These are phyloP conservation scores for Solanum hybrid DNA, from an alignment of 305 asterid genomes.

Conservation along the genomic window DNA sequence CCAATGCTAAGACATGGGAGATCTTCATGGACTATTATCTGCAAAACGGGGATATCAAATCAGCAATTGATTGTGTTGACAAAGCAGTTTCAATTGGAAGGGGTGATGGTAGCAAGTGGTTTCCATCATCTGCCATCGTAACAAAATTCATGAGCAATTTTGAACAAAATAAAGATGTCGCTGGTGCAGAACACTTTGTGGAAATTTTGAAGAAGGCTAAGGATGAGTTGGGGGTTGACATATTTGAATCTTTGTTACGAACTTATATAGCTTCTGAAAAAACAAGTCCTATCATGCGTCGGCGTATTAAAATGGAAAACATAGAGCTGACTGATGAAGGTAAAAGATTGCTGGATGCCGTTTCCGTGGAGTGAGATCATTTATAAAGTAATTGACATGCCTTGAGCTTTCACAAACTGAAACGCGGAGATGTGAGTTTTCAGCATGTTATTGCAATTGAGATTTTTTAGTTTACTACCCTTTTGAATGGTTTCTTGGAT, in stretches of 20 bases:
- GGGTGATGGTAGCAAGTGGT: slow-evolving; percentile 59
- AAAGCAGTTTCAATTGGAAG: slow-evolving; percentile 50
- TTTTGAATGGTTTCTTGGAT: neutral
- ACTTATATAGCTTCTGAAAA: slow-evolving; percentile 61
- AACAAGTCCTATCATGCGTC: slow-evolving; percentile 50
- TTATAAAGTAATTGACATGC: neutral
- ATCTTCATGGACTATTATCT: slow-evolving; percentile 59
- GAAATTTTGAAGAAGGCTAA: slow-evolving; percentile 20
- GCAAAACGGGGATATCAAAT: slow-evolving; percentile 42
- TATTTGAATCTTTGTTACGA: slow-evolving; percentile 50
- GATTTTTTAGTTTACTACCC: neutral
- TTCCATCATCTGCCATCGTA: slow-evolving; percentile 32
- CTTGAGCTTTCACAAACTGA: neutral
- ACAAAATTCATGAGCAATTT: slow-evolving; percentile 47
- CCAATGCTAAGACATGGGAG: slow-evolving; percentile 87
- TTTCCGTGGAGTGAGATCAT: slow-evolving; percentile 35
- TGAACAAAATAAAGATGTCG: slow-evolving; percentile 30
- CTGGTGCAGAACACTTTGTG: slow-evolving; percentile 48
- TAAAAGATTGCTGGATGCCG: slow-evolving; percentile 42
- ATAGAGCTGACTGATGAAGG: slow-evolving; percentile 68
- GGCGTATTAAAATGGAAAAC: slow-evolving; percentile 77
- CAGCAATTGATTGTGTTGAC: slow-evolving; percentile 45
- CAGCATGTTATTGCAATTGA: neutral
- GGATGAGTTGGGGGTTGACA: slow-evolving; percentile 34
- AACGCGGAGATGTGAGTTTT: neutral